Evolutionary conservation across 176 grass and related monocot species (phyloP), one percentile per base, ranked within the genome.

Genomic region (Oryza longistaminata): DNA sequence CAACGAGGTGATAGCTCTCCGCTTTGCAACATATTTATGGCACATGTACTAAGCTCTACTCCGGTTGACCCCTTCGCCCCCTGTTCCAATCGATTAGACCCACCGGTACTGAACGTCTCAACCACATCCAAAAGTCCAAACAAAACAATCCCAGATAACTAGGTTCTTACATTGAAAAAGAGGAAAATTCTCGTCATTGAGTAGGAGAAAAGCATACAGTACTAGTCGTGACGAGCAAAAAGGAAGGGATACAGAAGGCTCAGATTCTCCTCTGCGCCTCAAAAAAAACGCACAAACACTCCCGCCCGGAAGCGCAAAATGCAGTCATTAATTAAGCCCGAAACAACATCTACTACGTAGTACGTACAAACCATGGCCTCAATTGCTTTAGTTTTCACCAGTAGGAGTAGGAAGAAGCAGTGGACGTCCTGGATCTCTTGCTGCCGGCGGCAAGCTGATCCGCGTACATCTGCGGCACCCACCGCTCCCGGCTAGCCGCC

Each of bases 391-490:
- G n/a, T 70, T 49, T 96, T 96, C 83, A 93, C 87, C 91, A 86
- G 78, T 88, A 53, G 11, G 75, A 81, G 46, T 74, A 69, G 11
- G 68, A 43, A 9, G 68, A 43, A 0, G 83, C 34, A 3, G 78
- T 50, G 50, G 76, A 46, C 64, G 82, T 55, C 40, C 90, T 65
- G 50, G 90, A 72, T 62, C 91, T 89, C 68, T 88, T 89, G 80
- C 83, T 65, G 45, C 82, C 74, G 10, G 62, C 46, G 42, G 52
- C 52, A 58, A 67, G 55, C 75, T 82, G 52, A 21, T 58, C 86
- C 6, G 71, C 83, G 78, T 88, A 73, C 83, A 88, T 85, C 85
- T 88, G 91, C 39, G 91, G 94, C 77, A 96, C 91, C 50, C 79
- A 85, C 55, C 11, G 77, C 55, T 85, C 92, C 67, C 76, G 48